A percentile compares a stretch with the other conserved stretches of the same genome.
Evolutionary conservation across 371 early-diverging fungal species (phyloP).

Genomic region (Mucor velutinosus): DNA sequence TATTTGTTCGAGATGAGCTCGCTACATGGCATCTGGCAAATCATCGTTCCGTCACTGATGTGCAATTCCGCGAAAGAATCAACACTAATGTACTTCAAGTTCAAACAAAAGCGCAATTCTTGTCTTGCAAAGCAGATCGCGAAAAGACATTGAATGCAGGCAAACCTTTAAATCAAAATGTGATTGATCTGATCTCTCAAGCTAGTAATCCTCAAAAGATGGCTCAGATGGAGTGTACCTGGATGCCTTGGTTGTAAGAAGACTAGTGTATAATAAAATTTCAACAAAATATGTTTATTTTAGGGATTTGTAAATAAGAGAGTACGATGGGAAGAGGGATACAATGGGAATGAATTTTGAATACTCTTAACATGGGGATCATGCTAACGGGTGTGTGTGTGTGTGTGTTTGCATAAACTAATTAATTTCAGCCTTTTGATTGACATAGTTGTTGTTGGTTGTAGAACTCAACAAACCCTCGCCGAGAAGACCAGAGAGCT

Average conservation of each 20-base stretch:
- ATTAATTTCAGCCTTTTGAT: slow-evolving; percentile 12
- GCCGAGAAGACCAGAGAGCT: slow-evolving; percentile 11
- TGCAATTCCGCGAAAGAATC: slow-evolving; percentile 65
- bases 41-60: slow-evolving; percentile 62
- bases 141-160: slow-evolving; percentile 59
- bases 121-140: slow-evolving; percentile 76
- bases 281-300: slow-evolving; percentile 6
- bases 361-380: neutral
- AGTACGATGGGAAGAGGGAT: neutral
- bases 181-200: slow-evolving; percentile 85
- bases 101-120: slow-evolving; percentile 67
- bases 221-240: slow-evolving; percentile 88
- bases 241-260: slow-evolving; percentile 79
- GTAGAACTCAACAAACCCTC: slow-evolving; percentile 12
- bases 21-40: slow-evolving; percentile 71
- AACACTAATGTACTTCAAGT: slow-evolving; percentile 73
- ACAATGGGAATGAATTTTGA: neutral
- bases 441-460: slow-evolving; percentile 9
- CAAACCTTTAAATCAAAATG: slow-evolving; percentile 74
- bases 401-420: neutral
- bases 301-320: no score
- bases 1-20: slow-evolving; percentile 93
- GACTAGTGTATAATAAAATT: neutral
- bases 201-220: slow-evolving; percentile 93
- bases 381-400: neutral